These are phyloP conservation scores for Penicillium sp. DNA, from an alignment of 2,329 filamentous ascomycete genomes.

Conservation along the genomic window DNA sequence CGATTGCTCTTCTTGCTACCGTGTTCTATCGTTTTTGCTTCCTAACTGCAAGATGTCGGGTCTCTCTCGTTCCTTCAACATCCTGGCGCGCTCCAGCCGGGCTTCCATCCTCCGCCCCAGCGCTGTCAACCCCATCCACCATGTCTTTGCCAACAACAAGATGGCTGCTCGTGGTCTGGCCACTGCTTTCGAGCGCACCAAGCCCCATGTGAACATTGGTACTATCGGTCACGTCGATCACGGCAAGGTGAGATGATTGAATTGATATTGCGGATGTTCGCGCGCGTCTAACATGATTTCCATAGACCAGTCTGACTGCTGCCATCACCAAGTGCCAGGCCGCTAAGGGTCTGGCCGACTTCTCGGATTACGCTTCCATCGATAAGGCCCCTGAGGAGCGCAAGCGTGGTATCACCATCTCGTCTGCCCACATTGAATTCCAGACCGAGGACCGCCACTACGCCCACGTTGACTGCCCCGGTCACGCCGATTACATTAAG, in stretches of 20 bases:
- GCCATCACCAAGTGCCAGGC: conserved; percentile 98
- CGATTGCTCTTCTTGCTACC: conserved; percentile 27
- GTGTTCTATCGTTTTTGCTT: conserved; percentile 30
- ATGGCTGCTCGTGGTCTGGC: conserved; percentile 57
- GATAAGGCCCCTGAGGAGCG: conserved; percentile 99
- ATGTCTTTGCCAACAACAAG: conserved; percentile 49
- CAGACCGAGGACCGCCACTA: conserved; percentile 92
- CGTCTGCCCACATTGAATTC: conserved; percentile 98
- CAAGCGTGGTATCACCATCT: conserved; percentile 99
- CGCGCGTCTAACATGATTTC: conserved; percentile 17
- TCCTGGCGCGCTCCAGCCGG: conserved; percentile 80
- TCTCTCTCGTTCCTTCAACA: conserved; percentile 74
- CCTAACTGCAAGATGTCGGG: conserved; percentile 68
- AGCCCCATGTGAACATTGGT: conserved; percentile 98
- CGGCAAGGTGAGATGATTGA: conserved; percentile 72
- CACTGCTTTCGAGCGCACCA: conserved; percentile 76
- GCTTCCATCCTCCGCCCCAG: conserved; percentile 69
- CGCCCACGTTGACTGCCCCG: conserved; percentile 98
- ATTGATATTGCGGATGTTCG: conserved; percentile 3
- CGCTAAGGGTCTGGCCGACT: conserved; percentile 89
- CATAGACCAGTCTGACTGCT: conserved; percentile 91
- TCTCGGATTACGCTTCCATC: conserved; percentile 96
- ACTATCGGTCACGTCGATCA: conserved; percentile 99
- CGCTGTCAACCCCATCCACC: conserved; percentile 73
- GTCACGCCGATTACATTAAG: conserved; percentile 99